Evolutionary conservation across 2,329 filamentous ascomycete genomes (phyloP).

Genomic region (Ceratocystis smalleyi): DNA sequence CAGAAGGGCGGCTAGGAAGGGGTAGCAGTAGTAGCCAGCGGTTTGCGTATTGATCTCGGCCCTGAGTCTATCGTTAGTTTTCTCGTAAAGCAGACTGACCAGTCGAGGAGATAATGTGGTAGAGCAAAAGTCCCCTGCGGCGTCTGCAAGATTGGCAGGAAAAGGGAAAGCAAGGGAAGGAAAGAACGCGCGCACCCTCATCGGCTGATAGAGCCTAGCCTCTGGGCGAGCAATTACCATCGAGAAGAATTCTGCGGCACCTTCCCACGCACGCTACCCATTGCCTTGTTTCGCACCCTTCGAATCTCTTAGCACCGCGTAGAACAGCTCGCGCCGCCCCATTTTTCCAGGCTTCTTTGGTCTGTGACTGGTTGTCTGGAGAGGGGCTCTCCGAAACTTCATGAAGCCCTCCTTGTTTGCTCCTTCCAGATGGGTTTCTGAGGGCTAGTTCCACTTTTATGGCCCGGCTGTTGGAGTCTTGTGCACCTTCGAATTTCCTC

Average conservation of each 20-base stretch:
- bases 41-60: neutral
- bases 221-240: neutral
- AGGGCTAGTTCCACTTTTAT: neutral
- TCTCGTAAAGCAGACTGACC: neutral
- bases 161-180: neutral
- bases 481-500: constrained; percentile 20
- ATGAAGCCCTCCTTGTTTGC: neutral
- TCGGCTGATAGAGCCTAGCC: neutral
- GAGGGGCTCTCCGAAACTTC: neutral
- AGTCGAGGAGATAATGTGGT: neutral
- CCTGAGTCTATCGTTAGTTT: neutral
- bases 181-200: neutral
- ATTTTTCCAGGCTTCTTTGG: neutral
- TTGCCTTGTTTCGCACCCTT: neutral
- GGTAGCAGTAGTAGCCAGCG: neutral
- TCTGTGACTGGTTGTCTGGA: neutral
- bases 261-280: neutral
- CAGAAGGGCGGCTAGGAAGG: neutral
- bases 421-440: constrained; percentile 3
- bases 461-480: constrained; percentile 14
- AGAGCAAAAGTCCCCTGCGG: no score
- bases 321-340: neutral
- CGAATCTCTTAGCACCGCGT: neutral
- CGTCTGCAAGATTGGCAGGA: no score
- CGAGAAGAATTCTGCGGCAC: neutral